Percentiles rank a stretch among this genome's conserved stretches.
Evolutionary conservation across 768 basidiomycete genomes (phyloP).

Genomic region (Hypholoma fasciculare): DNA sequence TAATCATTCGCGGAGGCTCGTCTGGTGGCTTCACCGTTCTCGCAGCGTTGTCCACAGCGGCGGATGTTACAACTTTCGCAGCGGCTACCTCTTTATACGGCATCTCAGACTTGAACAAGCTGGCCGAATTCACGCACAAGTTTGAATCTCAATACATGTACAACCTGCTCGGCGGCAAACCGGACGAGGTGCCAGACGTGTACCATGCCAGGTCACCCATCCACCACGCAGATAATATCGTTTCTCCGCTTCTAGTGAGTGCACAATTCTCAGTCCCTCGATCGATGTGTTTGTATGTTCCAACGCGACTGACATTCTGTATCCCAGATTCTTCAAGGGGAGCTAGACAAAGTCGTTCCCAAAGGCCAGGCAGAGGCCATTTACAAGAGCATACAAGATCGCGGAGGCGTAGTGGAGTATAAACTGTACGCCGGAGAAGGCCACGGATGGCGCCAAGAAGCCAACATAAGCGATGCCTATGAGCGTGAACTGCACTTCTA

Average conservation of each 20-base stretch:
- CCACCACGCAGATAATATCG: constrained; percentile 61
- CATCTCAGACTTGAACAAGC: constrained; percentile 57
- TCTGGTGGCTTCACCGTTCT: constrained; percentile 76
- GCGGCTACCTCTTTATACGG: constrained; percentile 68
- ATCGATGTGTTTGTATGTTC: not conserved
- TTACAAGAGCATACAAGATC: constrained; percentile 48
- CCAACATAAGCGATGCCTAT: constrained; percentile 53
- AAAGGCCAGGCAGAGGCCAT: constrained; percentile 64
- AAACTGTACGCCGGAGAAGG: constrained; percentile 65
- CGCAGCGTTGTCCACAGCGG: constrained; percentile 39
- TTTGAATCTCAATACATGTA: constrained; percentile 61
- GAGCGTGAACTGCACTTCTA: constrained; percentile 58
- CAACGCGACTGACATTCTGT: not conserved
- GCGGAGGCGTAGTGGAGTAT: constrained; percentile 56
- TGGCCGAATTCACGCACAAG: constrained; percentile 71
- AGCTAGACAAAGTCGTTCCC: constrained; percentile 62
- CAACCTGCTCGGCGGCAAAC: constrained; percentile 61
- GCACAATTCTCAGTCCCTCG: not conserved
- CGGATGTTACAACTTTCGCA: constrained; percentile 49
- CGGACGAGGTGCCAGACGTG: constrained; percentile 56
- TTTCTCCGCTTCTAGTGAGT: constrained; percentile 61
- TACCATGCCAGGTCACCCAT: constrained; percentile 65
- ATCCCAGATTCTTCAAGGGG: constrained; percentile 67
- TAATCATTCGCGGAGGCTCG: constrained; percentile 70
- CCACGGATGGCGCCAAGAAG: constrained; percentile 60